Base-by-base conservation (phyloP, 2,329 filamentous ascomycete species). In the Colletotrichum eleusines region DNA sequence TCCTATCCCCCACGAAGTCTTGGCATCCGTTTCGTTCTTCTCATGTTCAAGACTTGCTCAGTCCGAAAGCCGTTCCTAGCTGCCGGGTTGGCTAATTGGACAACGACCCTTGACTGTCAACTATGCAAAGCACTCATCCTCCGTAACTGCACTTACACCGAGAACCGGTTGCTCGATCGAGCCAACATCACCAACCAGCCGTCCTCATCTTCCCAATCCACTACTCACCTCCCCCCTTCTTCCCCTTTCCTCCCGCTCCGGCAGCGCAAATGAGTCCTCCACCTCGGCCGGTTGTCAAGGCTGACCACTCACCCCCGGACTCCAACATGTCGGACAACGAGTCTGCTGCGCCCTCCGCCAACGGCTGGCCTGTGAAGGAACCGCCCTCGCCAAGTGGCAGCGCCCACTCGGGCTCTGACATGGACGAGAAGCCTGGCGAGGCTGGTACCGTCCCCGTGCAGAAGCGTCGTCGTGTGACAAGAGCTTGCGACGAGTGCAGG, bases 401-500 rank as follows among this genome's bases (percentile, higher is more conserved):
- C 77, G 78, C 76, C 67, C 83, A 82, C 75, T 82, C 85, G 75
- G 79, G 82, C 71, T 78, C 80, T 68, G 82, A 84, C 66, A 75
- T 83, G 72, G 81, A 83, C 70, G 80, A 81, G 73, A 75, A 72
- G 64, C 73, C 74, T 35, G 74, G 74, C 48, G 73, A 76, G 44
- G 81, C 82, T 63, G 78, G 79, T 20, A 78, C 81, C 48, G 81
- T 84, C 74, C 92, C 91, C 18, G 85, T 92, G 70, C 92, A 94
- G 78, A 95, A 95, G 79, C 87, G 93, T 72, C 87, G 92, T 66
- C 87, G 93, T 77, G 93, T 95, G 54, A 95, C 92, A 26, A 87
- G 93, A 76, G 93, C 93, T 50, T 95, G 93, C 81, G 93, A 94
- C 76, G 92, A 95, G 80, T 95, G 93, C 78, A 88, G 93, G 68